Evolutionary conservation across 768 basidiomycete species (phyloP).

Genomic region (Leccinum uliginosum): DNA sequence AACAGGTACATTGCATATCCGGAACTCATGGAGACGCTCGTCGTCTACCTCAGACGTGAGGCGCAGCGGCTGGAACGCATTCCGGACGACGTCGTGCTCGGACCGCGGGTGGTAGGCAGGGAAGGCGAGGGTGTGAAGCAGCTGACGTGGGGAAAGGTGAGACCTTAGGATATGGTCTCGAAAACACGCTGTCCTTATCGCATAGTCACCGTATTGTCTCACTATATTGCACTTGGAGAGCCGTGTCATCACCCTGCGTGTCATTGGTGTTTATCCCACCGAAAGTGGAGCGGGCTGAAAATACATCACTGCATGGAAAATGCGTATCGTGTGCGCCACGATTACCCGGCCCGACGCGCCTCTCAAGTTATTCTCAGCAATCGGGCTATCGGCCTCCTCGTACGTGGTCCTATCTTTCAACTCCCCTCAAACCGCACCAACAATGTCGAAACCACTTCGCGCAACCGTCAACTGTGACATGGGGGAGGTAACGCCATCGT

Average conservation of each 20-base stretch:
- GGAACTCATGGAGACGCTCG: slow-evolving; percentile 66
- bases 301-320: background rate
- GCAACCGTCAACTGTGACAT: slow-evolving; percentile 55
- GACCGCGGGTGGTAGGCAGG: slow-evolving; percentile 28
- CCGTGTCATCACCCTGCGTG: no score
- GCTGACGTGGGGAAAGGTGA: slow-evolving; percentile 28
- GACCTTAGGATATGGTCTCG: slow-evolving; percentile 8
- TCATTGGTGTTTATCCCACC: background rate
- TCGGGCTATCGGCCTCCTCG: no score
- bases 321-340: background rate
- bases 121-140: slow-evolving; percentile 31
- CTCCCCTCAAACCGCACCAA: background rate
- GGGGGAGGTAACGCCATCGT: slow-evolving; percentile 42
- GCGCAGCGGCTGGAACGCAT: slow-evolving; percentile 59
- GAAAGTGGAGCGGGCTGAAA: background rate
- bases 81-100: slow-evolving; percentile 37
- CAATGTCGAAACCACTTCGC: slow-evolving; percentile 21
- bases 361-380: background rate
- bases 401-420: background rate
- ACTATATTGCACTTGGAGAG: background rate
- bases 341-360: background rate
- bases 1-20: slow-evolving; percentile 72
- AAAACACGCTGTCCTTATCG: background rate
- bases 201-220: background rate
- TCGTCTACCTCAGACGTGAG: slow-evolving; percentile 70